phyloP scores from a whole-genome alignment of 225 moss, liverwort and hornwort genomes.

The Asterella californica region DNA sequence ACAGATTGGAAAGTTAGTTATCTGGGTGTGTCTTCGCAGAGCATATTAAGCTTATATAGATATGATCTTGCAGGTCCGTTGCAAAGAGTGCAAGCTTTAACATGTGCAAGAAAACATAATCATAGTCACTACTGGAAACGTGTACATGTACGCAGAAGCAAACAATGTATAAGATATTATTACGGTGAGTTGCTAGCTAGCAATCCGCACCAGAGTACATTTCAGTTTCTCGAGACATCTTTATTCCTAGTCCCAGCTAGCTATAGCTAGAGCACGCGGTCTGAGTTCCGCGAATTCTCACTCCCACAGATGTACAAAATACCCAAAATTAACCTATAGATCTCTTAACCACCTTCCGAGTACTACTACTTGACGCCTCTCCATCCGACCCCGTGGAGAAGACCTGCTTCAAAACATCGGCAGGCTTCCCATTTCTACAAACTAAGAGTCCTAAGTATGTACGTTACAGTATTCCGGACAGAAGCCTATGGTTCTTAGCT shows the following conservation, averaged over 20 bases:
- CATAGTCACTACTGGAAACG: no score
- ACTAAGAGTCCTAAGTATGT: not conserved
- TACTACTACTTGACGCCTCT: slow-evolving; percentile 12
- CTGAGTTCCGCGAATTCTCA: slow-evolving; percentile 13
- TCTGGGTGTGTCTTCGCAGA: no score
- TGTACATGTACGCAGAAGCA: not conserved
- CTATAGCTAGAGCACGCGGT: not conserved
- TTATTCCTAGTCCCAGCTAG: slow-evolving; percentile 10
- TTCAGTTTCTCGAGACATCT: not conserved
- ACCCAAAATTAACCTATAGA: slow-evolving; percentile 19
- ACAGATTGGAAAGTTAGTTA: no score
- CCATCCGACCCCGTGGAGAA: not conserved
- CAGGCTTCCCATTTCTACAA: not conserved
- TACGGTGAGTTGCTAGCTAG: not conserved
- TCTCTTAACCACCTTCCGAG: not conserved
- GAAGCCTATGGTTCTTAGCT: slow-evolving; percentile 2
- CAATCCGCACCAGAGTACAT: not conserved
- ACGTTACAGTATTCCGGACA: not conserved
- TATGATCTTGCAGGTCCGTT: no score
- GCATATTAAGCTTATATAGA: no score
- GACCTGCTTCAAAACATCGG: not conserved
- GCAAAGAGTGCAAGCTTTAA: no score
- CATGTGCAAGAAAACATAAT: no score
- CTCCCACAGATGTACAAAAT: slow-evolving; percentile 12
- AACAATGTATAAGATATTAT: not conserved